Conservation (phyloP, 129 eudicot species). For the Rutidosis leptorrhynchoides region DNA sequence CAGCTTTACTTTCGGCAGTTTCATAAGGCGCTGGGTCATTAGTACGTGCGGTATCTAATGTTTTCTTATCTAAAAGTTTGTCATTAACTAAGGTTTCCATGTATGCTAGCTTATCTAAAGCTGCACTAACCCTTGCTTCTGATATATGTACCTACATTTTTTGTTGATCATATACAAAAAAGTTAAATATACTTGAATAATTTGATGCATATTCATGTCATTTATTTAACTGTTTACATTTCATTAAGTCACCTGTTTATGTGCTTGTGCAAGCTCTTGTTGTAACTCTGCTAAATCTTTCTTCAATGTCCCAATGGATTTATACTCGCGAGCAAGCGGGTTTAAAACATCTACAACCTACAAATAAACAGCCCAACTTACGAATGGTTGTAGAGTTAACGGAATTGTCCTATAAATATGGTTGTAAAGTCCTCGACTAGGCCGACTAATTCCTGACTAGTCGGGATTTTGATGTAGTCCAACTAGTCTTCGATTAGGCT, state of each 20-base stretch:
- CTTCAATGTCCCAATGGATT: conserved; percentile 84
- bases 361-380: conserved; percentile 16
- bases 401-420: no score
- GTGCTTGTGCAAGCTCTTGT: conserved; percentile 86
- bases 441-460: no score
- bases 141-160: conserved; percentile 85
- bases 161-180: background rate
- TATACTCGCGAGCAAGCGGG: conserved; percentile 95
- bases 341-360: conserved; percentile 95
- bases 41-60: conserved; percentile 39
- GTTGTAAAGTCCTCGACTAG: no score
- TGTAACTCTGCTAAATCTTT: conserved; percentile 88
- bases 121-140: conserved; percentile 79
- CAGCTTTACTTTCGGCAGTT: conserved; percentile 39
- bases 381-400: background rate
- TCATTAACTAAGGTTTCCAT: conserved; percentile 93
- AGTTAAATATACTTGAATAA: background rate
- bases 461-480: no score
- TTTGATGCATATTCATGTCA: background rate
- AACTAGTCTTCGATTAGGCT: no score
- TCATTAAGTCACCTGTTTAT: conserved; percentile 58
- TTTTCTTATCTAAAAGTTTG: conserved; percentile 71
- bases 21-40: conserved; percentile 37
- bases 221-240: background rate
- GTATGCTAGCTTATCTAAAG: conserved; percentile 92